Conservation (phyloP, 169 alveolate genomes). For the Plasmodium yoelii region DNA sequence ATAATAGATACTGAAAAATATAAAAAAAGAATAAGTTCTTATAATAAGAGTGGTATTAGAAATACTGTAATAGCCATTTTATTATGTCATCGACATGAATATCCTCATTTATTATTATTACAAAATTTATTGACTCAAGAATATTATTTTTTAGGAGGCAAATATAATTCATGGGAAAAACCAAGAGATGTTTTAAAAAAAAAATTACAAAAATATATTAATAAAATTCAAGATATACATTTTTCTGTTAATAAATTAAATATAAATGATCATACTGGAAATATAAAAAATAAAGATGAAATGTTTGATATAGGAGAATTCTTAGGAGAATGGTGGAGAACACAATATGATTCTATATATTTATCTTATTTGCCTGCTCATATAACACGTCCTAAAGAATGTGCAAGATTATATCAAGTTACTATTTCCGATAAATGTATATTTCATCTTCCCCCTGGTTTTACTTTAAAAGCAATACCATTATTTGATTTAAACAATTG, state of each 20-base stretch:
- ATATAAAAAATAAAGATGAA: constrained; percentile 40
- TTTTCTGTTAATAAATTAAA: constrained; percentile 26
- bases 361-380: constrained; percentile 84
- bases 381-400: constrained; percentile 80
- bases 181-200: constrained; percentile 79
- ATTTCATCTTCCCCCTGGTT: constrained; percentile 74
- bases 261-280: neutral
- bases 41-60: constrained; percentile 82
- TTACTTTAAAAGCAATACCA: constrained; percentile 63
- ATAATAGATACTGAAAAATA: constrained; percentile 35
- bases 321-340: constrained; percentile 84
- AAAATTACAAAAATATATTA: constrained; percentile 80
- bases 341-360: constrained; percentile 78
- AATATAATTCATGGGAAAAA: constrained; percentile 80
- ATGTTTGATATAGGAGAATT: constrained; percentile 81
- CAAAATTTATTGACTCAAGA: constrained; percentile 70
- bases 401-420: constrained; percentile 52
- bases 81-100: constrained; percentile 83
- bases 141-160: constrained; percentile 81
- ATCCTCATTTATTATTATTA: constrained; percentile 77
- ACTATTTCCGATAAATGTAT: constrained; percentile 40
- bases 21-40: constrained; percentile 77
- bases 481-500: constrained; percentile 43
- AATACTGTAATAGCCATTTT: constrained; percentile 81
- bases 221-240: constrained; percentile 51